Percentiles rank a stretch among this genome's conserved stretches.
phyloP scores from a whole-genome alignment of 2,329 filamentous ascomycete species.

The Blastomyces parvus region DNA sequence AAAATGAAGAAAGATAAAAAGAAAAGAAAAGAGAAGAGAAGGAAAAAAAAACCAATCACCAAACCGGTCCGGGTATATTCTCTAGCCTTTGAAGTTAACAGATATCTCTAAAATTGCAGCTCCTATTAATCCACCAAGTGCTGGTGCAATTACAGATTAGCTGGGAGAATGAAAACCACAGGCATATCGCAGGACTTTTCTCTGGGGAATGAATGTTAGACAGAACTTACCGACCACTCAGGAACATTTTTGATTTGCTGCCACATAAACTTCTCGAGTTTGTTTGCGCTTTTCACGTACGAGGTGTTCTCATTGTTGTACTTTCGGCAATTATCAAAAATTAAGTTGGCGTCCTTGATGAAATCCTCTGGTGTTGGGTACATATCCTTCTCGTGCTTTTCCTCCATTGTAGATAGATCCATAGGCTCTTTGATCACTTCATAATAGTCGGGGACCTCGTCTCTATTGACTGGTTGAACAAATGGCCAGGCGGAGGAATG shows the following conservation, averaged over 20 bases:
- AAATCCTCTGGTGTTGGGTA: conserved; percentile 91
- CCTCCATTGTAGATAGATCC: conserved; percentile 93
- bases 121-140: conserved; percentile 32
- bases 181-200: too few species aligned
- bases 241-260: conserved; percentile 81
- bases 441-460: conserved; percentile 98
- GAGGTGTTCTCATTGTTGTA: conserved; percentile 95
- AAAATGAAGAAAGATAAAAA: too few species aligned
- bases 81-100: not conserved
- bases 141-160: conserved; percentile 19
- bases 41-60: not conserved
- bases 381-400: conserved; percentile 84
- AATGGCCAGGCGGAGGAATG: conserved; percentile 92
- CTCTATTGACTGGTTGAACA: conserved; percentile 81
- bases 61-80: conserved; percentile 11
- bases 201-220: not conserved
- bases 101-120: not conserved
- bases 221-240: conserved; percentile 63
- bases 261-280: conserved; percentile 93
- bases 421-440: conserved; percentile 97
- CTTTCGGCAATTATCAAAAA: conserved; percentile 89
- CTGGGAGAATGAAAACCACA: conserved; percentile 7
- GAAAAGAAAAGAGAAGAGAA: too few species aligned
- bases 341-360: conserved; percentile 72
- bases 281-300: conserved; percentile 91